Conservation (phyloP, 2,329 filamentous ascomycete species). For the Alternaria brassicicola region DNA sequence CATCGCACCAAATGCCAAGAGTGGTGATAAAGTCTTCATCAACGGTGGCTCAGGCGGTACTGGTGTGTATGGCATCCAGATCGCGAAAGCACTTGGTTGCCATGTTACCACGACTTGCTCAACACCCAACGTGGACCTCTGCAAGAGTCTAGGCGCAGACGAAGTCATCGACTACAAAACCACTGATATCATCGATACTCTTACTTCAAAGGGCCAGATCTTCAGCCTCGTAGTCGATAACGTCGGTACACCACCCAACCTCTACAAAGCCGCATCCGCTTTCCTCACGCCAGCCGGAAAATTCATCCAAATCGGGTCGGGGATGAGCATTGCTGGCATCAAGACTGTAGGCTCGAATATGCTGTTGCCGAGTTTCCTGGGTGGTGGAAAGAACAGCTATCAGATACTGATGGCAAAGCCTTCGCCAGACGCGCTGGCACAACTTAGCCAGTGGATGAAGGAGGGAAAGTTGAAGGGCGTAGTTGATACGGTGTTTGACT, state of each 20-base stretch:
- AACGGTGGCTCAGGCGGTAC: constrained; percentile 69
- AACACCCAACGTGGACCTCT: constrained; percentile 61
- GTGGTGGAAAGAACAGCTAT: constrained; percentile 58
- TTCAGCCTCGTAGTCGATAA: constrained; percentile 65
- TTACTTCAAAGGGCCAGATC: constrained; percentile 56
- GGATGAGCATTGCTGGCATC: constrained; percentile 26
- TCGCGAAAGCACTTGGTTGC: constrained; percentile 66
- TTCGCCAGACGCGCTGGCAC: constrained; percentile 53
- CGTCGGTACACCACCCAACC: constrained; percentile 56
- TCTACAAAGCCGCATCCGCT: constrained; percentile 61
- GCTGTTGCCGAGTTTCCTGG: constrained; percentile 55
- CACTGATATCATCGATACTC: constrained; percentile 53
- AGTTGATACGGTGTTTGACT: constrained; percentile 62
- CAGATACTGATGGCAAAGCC: constrained; percentile 48
- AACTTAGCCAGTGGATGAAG: constrained; percentile 61
- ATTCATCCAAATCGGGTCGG: constrained; percentile 50
- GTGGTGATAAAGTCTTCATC: constrained; percentile 63
- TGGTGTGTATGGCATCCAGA: constrained; percentile 66
- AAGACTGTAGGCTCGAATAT: constrained; percentile 47
- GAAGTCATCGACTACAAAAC: constrained; percentile 66
- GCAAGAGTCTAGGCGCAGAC: constrained; percentile 65
- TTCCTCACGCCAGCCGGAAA: constrained; percentile 58
- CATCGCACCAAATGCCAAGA: constrained; percentile 46
- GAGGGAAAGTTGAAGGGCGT: constrained; percentile 64
- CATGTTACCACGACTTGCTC: constrained; percentile 67